Conservation (phyloP, 2,329 filamentous ascomycete species). For the Tolypocladium endophyticum region DNA sequence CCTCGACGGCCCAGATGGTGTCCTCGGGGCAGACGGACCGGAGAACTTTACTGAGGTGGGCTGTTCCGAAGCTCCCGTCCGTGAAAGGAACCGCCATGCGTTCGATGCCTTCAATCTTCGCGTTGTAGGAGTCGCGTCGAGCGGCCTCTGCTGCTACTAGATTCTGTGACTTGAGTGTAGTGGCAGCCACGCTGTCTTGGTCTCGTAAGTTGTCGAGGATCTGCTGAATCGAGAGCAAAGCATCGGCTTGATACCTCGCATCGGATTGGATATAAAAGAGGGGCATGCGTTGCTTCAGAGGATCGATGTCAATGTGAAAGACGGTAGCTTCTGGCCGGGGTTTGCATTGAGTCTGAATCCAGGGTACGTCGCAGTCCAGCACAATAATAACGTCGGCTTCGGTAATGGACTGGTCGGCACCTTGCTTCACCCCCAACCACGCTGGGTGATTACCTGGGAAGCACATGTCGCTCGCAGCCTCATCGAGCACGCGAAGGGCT, state of each 20-base stretch:
- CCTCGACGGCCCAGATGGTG: slow-evolving; percentile 64
- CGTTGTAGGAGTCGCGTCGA: slow-evolving; percentile 44
- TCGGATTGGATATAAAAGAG: slow-evolving; percentile 56
- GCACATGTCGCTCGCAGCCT: slow-evolving; percentile 65
- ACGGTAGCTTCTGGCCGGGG: slow-evolving; percentile 36
- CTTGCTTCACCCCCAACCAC: slow-evolving; percentile 58
- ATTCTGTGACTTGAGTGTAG: slow-evolving; percentile 14
- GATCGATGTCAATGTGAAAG: slow-evolving; percentile 51
- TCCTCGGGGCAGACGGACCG: slow-evolving; percentile 14
- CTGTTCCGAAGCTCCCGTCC: slow-evolving; percentile 34
- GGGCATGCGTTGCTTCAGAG: slow-evolving; percentile 56
- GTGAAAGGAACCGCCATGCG: slow-evolving; percentile 40
- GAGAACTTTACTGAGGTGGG: slow-evolving; percentile 10
- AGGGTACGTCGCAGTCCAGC: slow-evolving; percentile 77
- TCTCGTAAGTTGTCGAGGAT: slow-evolving; percentile 45
- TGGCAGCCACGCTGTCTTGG: slow-evolving; percentile 25
- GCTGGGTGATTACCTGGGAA: slow-evolving; percentile 56
- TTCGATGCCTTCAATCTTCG: slow-evolving; percentile 47
- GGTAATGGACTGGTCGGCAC: slow-evolving; percentile 57
- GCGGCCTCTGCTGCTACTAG: slow-evolving; percentile 22
- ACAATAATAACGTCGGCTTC: slow-evolving; percentile 73
- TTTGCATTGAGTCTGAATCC: slow-evolving; percentile 62
- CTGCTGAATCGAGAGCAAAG: slow-evolving; percentile 52
- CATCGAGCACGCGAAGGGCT: slow-evolving; percentile 57
- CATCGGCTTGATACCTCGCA: slow-evolving; percentile 52